phyloP scores from a whole-genome alignment of 2,329 filamentous ascomycete species.

The Chrysosporium keratinophilum region DNA sequence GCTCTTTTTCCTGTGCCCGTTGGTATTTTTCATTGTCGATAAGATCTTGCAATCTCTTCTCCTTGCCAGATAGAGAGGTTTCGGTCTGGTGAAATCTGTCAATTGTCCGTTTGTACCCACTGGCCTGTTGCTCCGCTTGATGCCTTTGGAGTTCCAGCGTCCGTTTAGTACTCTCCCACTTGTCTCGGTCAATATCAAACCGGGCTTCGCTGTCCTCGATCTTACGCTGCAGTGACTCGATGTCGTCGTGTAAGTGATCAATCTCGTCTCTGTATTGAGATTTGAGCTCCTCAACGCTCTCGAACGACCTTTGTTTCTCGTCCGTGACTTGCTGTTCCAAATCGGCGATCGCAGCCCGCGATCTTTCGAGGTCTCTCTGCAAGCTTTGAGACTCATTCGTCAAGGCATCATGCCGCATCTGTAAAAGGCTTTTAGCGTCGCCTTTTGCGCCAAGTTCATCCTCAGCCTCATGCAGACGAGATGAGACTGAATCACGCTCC shows the following conservation, averaged over 20 bases:
- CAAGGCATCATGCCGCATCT: slow-evolving; percentile 57
- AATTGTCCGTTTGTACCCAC: slow-evolving; percentile 59
- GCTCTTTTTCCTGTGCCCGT: slow-evolving; percentile 59
- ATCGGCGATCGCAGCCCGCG: slow-evolving; percentile 36
- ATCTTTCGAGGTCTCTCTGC: slow-evolving; percentile 50
- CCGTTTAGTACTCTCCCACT: slow-evolving; percentile 59
- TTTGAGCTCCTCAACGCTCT: slow-evolving; percentile 52
- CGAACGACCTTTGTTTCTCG: slow-evolving; percentile 48
- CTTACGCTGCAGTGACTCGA: slow-evolving; percentile 53
- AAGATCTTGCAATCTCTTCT: slow-evolving; percentile 56
- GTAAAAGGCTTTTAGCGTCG: slow-evolving; percentile 58
- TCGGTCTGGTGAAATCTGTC: slow-evolving; percentile 59
- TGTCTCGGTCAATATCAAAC: slow-evolving; percentile 60
- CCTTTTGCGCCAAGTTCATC: slow-evolving; percentile 49
- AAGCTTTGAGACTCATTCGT: slow-evolving; percentile 56
- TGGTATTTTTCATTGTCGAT: slow-evolving; percentile 62
- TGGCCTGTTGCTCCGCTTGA: slow-evolving; percentile 56
- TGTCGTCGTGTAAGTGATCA: slow-evolving; percentile 45
- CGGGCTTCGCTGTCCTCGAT: slow-evolving; percentile 60
- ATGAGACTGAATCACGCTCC: slow-evolving; percentile 33
- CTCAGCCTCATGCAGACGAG: slow-evolving; percentile 46
- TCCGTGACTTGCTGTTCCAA: slow-evolving; percentile 42
- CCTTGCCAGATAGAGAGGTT: slow-evolving; percentile 56
- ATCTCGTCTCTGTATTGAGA: slow-evolving; percentile 46
- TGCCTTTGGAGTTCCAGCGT: slow-evolving; percentile 56